Percentiles rank a stretch among this genome's conserved stretches.
These are phyloP conservation scores for Hygrophoropsis aurantiaca DNA, from an alignment of 768 basidiomycete genomes.

Conservation along the genomic window DNA sequence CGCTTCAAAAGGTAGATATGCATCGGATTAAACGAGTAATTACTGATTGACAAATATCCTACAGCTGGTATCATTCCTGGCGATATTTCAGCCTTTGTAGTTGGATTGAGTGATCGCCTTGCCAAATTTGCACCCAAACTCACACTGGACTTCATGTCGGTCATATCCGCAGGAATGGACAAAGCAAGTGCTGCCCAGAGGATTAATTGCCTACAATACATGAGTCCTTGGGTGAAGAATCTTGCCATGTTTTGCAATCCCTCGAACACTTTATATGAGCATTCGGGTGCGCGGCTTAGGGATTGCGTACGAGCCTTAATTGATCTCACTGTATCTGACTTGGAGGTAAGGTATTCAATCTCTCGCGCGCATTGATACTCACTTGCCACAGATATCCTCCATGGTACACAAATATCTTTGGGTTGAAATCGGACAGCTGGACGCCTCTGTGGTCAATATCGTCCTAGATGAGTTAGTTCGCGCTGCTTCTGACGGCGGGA, in stretches of 20 bases:
- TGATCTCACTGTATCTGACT: constrained; percentile 68
- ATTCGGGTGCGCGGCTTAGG: constrained; percentile 71
- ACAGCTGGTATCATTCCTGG: constrained; percentile 72
- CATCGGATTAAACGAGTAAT: not conserved
- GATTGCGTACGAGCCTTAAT: constrained; percentile 81
- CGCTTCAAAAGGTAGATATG: constrained; percentile 60
- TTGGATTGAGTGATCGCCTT: constrained; percentile 67
- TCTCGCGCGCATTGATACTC: constrained; percentile 6
- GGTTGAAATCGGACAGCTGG: constrained; percentile 71
- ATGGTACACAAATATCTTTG: constrained; percentile 76
- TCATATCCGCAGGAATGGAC: constrained; percentile 69
- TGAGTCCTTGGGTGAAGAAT: constrained; percentile 89
- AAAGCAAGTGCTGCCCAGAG: constrained; percentile 49
- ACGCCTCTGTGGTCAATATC: constrained; percentile 64
- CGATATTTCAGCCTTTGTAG: constrained; percentile 60
- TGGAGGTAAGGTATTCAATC: constrained; percentile 50
- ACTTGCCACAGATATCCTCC: constrained; percentile 51
- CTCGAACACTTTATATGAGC: constrained; percentile 63
- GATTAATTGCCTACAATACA: constrained; percentile 74
- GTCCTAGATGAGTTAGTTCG: constrained; percentile 80
- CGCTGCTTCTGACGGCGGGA: constrained; percentile 79
- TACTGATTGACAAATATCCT: constrained; percentile 3
- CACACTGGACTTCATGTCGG: constrained; percentile 87
- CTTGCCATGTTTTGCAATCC: constrained; percentile 71
- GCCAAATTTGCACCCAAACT: constrained; percentile 76